These are phyloP conservation scores for Kalmanozyma brasiliensis DNA, from an alignment of 1,284 basidiomycete species.

Conservation along the genomic window DNA sequence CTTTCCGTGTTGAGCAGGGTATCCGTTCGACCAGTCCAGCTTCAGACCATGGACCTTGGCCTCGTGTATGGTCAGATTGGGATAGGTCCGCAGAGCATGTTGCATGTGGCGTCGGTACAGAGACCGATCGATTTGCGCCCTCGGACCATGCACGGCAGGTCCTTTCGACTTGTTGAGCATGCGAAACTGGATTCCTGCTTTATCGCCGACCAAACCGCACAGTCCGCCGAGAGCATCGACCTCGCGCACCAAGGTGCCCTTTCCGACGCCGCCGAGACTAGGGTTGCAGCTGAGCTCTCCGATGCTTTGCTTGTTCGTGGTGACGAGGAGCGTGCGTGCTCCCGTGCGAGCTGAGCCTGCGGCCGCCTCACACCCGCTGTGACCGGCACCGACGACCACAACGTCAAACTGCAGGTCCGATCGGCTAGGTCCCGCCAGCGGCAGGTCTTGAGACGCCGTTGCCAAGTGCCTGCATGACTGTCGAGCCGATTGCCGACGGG, in stretches of 20 bases:
- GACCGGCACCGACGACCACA: constrained; percentile 88
- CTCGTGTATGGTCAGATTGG: constrained; percentile 77
- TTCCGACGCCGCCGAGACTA: constrained; percentile 75
- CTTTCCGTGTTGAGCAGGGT: constrained; percentile 1
- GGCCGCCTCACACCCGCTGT: constrained; percentile 90
- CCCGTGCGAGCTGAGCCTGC: constrained; percentile 83
- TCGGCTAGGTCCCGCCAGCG: constrained; percentile 14
- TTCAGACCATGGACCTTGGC: constrained; percentile 83
- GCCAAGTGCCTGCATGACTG: constrained; percentile 12
- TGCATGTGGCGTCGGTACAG: constrained; percentile 86
- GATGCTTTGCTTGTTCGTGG: constrained; percentile 80
- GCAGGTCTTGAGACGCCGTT: constrained; percentile 9
- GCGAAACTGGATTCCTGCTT: constrained; percentile 86
- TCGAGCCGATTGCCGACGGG: background rate
- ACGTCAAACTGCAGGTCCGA: constrained; percentile 71
- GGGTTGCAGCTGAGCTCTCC: constrained; percentile 92
- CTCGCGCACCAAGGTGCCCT: constrained; percentile 86
- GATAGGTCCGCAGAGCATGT: constrained; percentile 74
- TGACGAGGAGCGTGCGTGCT: constrained; percentile 81
- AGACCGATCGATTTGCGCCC: constrained; percentile 85
- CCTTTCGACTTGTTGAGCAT: constrained; percentile 86
- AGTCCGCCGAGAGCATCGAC: constrained; percentile 87
- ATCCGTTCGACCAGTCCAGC: constrained; percentile 71
- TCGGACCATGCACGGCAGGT: constrained; percentile 86
- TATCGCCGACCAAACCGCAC: constrained; percentile 80